Conservation (phyloP, 108 stramenopile species). For the Tribonema minus region DNA sequence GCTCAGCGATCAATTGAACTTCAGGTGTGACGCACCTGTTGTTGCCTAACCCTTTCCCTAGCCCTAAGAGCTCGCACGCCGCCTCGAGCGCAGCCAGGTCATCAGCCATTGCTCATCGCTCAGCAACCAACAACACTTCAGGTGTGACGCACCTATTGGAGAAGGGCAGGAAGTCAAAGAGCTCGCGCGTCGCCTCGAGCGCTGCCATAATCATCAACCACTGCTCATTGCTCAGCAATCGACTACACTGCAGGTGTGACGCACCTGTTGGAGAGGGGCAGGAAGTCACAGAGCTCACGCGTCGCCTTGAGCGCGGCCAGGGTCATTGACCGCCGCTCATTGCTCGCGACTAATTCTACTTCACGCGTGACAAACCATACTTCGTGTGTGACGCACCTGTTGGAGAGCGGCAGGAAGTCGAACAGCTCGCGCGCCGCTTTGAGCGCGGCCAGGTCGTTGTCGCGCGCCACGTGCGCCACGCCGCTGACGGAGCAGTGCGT, state of each 20-base stretch:
- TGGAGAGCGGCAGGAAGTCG: constrained; percentile 85
- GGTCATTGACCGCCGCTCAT: too few species aligned
- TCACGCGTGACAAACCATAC: too few species aligned
- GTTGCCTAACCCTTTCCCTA: constrained; percentile 79
- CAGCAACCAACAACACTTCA: too few species aligned
- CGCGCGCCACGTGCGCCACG: constrained; percentile 85
- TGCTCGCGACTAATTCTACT: too few species aligned
- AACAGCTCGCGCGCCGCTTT: constrained; percentile 79
- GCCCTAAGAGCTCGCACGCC: constrained; percentile 80
- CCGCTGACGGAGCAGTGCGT: constrained; percentile 81
- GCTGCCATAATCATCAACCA: too few species aligned
- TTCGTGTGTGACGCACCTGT: too few species aligned
- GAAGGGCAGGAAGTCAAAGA: constrained; percentile 86
- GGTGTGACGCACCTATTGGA: too few species aligned
- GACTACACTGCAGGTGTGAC: too few species aligned
- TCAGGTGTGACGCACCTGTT: too few species aligned
- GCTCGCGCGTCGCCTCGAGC: constrained; percentile 73
- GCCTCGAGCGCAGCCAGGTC: constrained; percentile 84
- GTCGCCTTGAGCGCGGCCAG: constrained; percentile 81
- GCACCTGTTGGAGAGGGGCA: constrained; percentile 90
- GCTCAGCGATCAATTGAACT: too few species aligned
- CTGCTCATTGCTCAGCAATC: too few species aligned
- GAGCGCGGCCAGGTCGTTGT: constrained; percentile 89
- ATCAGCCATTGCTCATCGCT: too few species aligned
- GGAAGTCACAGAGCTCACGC: constrained; percentile 77